A percentile compares a stretch with the other conserved stretches of the same genome.
phyloP scores from a whole-genome alignment of 768 basidiomycete species.

The Galerina sulciceps region DNA sequence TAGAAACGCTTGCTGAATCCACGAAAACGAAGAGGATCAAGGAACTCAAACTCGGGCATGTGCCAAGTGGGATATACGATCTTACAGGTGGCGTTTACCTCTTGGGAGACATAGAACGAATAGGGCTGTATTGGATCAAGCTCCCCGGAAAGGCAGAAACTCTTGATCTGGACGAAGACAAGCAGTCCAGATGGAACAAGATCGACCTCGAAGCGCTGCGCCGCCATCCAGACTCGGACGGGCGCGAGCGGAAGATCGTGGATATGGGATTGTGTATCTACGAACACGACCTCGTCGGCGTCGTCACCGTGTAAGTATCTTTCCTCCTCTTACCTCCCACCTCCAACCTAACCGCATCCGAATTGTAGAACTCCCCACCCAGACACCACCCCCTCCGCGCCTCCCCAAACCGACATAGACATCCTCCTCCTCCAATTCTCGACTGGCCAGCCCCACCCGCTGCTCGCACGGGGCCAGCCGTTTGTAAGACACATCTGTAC shows the following conservation, averaged over 20 bases:
- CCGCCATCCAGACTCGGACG: not conserved
- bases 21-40: not conserved
- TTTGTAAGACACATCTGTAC: constrained; percentile 31
- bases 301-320: constrained; percentile 41
- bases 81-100: constrained; percentile 45
- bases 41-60: constrained; percentile 23
- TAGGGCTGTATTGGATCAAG: constrained; percentile 33
- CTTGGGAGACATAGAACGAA: constrained; percentile 33
- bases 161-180: constrained; percentile 18
- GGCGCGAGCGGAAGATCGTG: constrained; percentile 32
- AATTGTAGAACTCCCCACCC: not conserved
- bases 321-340: not conserved
- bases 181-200: constrained; percentile 33
- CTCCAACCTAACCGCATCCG: not conserved
- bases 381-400: not conserved
- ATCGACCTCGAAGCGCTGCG: constrained; percentile 6
- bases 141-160: constrained; percentile 35
- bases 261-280: constrained; percentile 47
- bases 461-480: constrained; percentile 22
- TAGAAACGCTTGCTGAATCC: not conserved
- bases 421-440: constrained; percentile 37
- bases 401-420: constrained; percentile 16
- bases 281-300: constrained; percentile 48
- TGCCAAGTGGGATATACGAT: constrained; percentile 45
- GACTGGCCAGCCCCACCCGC: constrained; percentile 38